Percentiles rank a stretch among this genome's conserved stretches.
These are phyloP conservation scores for Coleophoma cylindrospora DNA, from an alignment of 2,329 filamentous ascomycete species.

Conservation along the genomic window DNA sequence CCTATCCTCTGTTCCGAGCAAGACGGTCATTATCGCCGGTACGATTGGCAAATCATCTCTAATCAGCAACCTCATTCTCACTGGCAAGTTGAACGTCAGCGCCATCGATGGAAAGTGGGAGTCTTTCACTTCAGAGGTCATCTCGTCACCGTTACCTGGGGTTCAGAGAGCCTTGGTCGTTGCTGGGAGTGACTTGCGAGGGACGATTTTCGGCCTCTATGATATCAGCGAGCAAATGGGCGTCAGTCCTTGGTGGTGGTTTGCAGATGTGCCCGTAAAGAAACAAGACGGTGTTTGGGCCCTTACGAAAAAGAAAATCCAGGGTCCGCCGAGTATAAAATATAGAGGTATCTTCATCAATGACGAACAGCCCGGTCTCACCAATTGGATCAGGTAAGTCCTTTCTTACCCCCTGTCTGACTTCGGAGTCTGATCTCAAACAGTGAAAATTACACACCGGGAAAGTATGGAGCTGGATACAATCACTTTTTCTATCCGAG, in stretches of 20 bases:
- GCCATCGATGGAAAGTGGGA: constrained; percentile 63
- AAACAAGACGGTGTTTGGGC: constrained; percentile 41
- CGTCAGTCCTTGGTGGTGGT: constrained; percentile 60
- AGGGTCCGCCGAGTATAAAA: constrained; percentile 47
- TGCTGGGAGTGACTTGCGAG: constrained; percentile 60
- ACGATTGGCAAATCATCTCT: constrained; percentile 60
- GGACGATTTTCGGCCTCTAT: constrained; percentile 67
- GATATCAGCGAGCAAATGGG: constrained; percentile 70
- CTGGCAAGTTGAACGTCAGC: constrained; percentile 51
- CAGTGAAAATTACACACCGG: constrained; percentile 38
- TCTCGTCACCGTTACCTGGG: constrained; percentile 51
- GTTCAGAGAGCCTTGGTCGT: constrained; percentile 58
- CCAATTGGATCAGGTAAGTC: constrained; percentile 51
- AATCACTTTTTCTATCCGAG: constrained; percentile 62
- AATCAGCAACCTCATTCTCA: constrained; percentile 52
- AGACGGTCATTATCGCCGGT: constrained; percentile 60
- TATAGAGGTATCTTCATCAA: constrained; percentile 57
- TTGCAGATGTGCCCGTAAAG: constrained; percentile 46
- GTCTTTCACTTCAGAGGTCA: constrained; percentile 55
- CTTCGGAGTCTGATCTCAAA: not conserved
- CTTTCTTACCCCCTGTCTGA: not conserved
- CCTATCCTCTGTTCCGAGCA: constrained; percentile 25
- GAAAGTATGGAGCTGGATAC: constrained; percentile 36
- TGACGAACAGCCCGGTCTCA: constrained; percentile 55
- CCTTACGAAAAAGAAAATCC: constrained; percentile 36